Evolutionary conservation across 2,329 filamentous ascomycete species (phyloP).

Genomic region (Hymenoscyphus fructigenus): DNA sequence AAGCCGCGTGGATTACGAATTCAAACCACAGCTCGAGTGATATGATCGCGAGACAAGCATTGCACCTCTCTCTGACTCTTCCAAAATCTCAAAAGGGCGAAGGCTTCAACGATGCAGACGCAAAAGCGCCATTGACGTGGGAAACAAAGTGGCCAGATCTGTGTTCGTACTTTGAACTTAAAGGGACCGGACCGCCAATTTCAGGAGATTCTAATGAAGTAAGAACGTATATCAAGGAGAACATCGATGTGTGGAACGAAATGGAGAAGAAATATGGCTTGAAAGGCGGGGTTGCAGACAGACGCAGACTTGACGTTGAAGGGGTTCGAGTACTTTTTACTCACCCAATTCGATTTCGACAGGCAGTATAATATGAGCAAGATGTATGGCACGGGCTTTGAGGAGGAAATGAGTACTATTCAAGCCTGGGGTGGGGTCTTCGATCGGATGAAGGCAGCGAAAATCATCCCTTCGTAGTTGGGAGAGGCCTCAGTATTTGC

Average conservation of each 20-base stretch:
- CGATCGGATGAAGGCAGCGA: conserved; percentile 44
- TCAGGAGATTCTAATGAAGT: conserved; percentile 35
- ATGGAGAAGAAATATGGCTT: conserved; percentile 40
- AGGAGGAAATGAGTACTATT: conserved; percentile 41
- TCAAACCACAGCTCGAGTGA: conserved; percentile 43
- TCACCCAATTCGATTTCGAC: conserved; percentile 46
- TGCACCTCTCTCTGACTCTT: conserved; percentile 43
- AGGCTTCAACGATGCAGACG: conserved; percentile 45
- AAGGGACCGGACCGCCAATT: conserved; percentile 38
- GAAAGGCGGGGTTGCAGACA: conserved; percentile 40
- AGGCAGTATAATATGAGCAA: conserved; percentile 46
- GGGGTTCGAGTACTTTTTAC: conserved; percentile 44
- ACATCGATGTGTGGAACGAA: conserved; percentile 35
- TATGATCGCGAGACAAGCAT: conserved; percentile 43
- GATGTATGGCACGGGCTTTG: conserved; percentile 43
- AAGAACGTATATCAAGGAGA: conserved; percentile 38
- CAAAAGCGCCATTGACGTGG: conserved; percentile 40
- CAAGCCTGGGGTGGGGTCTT: conserved; percentile 43
- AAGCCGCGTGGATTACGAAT: conserved; percentile 40
- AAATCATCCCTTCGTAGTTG: conserved; percentile 38
- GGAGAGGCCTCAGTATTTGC: not conserved
- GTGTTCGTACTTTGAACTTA: conserved; percentile 46
- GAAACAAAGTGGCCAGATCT: conserved; percentile 46
- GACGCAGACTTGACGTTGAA: conserved; percentile 39
- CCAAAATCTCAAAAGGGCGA: conserved; percentile 40